phyloP scores from a whole-genome alignment of 2,329 filamentous ascomycete species.

The Cercospora sesami region DNA sequence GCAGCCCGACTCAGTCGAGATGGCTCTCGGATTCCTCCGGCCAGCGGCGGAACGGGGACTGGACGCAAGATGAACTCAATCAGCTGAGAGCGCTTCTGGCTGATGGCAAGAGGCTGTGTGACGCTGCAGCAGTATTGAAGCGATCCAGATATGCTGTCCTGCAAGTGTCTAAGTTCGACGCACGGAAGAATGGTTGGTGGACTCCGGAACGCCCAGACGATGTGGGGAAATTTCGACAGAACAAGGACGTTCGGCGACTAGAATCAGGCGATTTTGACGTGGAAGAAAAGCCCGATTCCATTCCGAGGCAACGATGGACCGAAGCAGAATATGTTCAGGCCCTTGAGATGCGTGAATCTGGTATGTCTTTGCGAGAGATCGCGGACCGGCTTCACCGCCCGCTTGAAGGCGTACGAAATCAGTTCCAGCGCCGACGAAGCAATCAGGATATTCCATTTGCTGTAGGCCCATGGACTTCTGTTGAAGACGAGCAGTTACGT shows the following conservation, averaged over 20 bases:
- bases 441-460: not conserved
- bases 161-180: not conserved
- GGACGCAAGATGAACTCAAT: constrained; percentile 7
- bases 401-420: not conserved
- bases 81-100: constrained; percentile 3
- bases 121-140: not conserved
- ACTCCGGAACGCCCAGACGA: constrained; percentile 11
- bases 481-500: constrained; percentile 1
- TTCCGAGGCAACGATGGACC: not conserved
- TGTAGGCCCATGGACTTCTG: not conserved
- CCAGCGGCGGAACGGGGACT: not conserved
- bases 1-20: not conserved
- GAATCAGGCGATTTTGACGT: not conserved
- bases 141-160: not conserved
- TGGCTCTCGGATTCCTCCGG: not conserved
- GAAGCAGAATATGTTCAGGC: not conserved
- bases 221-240: constrained; percentile 4
- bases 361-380: not conserved
- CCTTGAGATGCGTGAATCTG: constrained; percentile 3
- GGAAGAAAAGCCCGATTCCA: not conserved
- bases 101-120: not conserved
- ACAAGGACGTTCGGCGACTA: not conserved
- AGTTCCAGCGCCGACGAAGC: not conserved
- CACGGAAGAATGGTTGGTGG: not conserved
- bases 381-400: not conserved